Percentiles rank a stretch among this genome's conserved stretches.
Conservation (phyloP, 2,329 filamentous ascomycete species). For the Ascochyta fabae region DNA sequence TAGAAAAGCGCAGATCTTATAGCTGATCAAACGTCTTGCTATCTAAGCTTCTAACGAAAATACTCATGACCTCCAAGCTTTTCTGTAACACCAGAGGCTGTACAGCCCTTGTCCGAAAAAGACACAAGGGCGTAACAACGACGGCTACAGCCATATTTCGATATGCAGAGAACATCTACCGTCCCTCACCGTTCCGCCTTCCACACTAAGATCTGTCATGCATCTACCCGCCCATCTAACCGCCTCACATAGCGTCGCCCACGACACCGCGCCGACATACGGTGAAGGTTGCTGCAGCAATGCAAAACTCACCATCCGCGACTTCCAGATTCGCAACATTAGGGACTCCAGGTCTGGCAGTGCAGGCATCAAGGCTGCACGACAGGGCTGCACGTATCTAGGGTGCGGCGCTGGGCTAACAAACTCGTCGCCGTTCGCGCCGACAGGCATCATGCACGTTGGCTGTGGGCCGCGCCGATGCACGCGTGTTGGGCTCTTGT, state of each 20-base stretch:
- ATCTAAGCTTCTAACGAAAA: too few relatives aligned
- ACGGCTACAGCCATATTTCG: too few relatives aligned
- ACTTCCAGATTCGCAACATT: background rate
- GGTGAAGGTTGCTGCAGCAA: conserved; percentile 16
- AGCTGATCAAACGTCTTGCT: too few relatives aligned
- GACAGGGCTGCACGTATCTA: background rate
- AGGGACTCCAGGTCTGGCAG: background rate
- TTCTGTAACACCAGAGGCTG: too few relatives aligned
- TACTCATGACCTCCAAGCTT: too few relatives aligned
- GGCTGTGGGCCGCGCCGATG: background rate
- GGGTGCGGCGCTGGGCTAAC: background rate
- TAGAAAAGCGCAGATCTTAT: too few relatives aligned
- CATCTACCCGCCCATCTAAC: background rate
- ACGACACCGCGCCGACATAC: background rate
- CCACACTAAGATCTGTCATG: background rate
- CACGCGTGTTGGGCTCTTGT: background rate
- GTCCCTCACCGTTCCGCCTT: background rate
- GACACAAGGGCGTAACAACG: too few relatives aligned
- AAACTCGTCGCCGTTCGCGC: background rate
- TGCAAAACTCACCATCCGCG: conserved; percentile 2
- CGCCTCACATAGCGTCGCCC: background rate
- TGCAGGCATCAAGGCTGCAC: conserved; percentile 3
- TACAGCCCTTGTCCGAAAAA: too few relatives aligned
- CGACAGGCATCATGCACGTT: conserved; percentile 13
- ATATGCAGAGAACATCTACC: background rate